Evolutionary conservation across 208 protist genomes (phyloP), one percentile per base, ranked within the genome.

Genomic region (Spongospora subterranea): DNA sequence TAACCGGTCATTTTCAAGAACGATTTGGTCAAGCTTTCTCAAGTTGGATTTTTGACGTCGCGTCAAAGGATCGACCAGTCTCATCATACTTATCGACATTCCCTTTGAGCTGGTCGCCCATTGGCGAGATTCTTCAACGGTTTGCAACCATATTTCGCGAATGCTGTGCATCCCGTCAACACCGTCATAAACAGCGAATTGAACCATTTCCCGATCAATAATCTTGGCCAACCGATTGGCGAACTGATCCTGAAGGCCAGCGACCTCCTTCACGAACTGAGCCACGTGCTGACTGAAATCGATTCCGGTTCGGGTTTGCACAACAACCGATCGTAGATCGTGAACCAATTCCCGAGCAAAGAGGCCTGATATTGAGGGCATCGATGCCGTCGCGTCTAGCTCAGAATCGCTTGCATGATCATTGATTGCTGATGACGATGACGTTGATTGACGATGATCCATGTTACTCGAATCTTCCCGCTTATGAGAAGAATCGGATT

Each of bases 181-280:
- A n/a, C 40, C n/a, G 71, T 6, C 40, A 43, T 82, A 35, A 6
- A 82, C 71, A 6, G 71, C 71, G n/a, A 82, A 82, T 13, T 82
- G 6, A n/a, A 82, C 71, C 71, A 82, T 82, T 43, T 35, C 17
- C 71, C 40, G n/a, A 43, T 82, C 71, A n/a, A 82, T 43, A n/a
- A 82, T 82, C 71, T 82, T 82, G 17, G 71, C 71, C 71, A 82
- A 43, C 6, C 40, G n/a, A 43, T 82, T 82, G 71, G 71, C 71
- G n/a, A 82, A 82, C n/a, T 82, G 35, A n/a, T 82, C 71, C 71
- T 82, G 71, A 35, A 82, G 71, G 6, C n/a, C 35, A 17, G 71
- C 71, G 71, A 82, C 71, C n/a, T 82, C 71, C 13, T 82, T 35
- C 17, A 82, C 71, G 71, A 82, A 82, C 35, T 6, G 13, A n/a